Conservation (phyloP, 495 filamentous ascomycete genomes). For the Neurospora sp. region DNA sequence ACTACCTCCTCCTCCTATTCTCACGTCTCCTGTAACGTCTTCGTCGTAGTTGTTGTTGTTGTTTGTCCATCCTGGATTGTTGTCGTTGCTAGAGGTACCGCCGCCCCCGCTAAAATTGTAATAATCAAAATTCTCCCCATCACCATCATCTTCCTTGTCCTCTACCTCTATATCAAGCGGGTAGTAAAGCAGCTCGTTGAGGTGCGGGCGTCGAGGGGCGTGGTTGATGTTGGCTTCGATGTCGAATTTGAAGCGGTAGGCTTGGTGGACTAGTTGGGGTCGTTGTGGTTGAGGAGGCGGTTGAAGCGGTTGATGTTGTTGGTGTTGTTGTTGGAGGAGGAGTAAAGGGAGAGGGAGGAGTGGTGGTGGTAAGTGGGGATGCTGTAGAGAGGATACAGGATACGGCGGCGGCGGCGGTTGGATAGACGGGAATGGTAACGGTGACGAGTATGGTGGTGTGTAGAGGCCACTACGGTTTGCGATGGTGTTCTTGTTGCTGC, state of each 20-base stretch:
- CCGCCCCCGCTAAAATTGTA: neutral
- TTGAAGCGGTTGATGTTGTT: neutral
- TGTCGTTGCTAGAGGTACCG: neutral
- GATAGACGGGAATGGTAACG: neutral
- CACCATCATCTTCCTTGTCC: constrained; percentile 23
- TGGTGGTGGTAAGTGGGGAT: neutral
- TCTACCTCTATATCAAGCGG: constrained; percentile 24
- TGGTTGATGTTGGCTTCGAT: constrained; percentile 39
- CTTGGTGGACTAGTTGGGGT: constrained; percentile 29
- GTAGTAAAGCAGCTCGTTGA: constrained; percentile 33
- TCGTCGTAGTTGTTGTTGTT: neutral
- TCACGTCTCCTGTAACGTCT: neutral
- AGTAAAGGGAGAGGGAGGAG: neutral
- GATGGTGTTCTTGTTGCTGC: neutral
- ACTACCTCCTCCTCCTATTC: neutral
- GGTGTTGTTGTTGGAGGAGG: neutral
- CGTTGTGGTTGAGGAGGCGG: neutral
- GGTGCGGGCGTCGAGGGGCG: constrained; percentile 30
- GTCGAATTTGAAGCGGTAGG: constrained; percentile 41
- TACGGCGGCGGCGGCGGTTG: neutral
- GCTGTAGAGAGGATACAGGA: neutral
- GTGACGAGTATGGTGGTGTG: neutral
- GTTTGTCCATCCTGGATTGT: neutral
- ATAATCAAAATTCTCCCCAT: neutral
- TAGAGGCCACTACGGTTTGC: neutral